Base-by-base conservation (phyloP, 2,329 filamentous ascomycete genomes). In the Aureobasidium sp. region DNA sequence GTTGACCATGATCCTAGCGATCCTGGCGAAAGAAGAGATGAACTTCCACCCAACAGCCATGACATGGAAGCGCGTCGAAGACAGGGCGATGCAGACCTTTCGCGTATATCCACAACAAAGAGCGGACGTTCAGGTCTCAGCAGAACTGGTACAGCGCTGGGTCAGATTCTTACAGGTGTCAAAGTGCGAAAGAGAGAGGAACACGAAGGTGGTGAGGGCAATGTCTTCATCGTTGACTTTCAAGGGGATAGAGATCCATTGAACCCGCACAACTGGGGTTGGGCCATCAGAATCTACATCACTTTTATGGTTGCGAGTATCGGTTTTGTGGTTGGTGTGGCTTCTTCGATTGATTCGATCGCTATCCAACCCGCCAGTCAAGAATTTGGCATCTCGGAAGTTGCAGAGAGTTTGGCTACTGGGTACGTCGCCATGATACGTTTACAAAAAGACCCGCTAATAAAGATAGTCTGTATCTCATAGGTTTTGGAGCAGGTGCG, bases 291-390 rank as follows among this genome's bases (percentile, higher is more conserved):
- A 27, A 68, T 75, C 0, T 66, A 65, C 20, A 71, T 72, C 34
- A 76, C 73, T 0, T 62, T 71, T n/a, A 65, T 72, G 46, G 70
- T 76, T 8, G 70, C 72, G 1, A 60, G 64, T 3, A 80, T 86
- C 34, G 81, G 75, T 0, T 78, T 81, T 32, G 75, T 81, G 0
- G 80, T 84, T 0, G 77, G 77, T 3, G 73, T 78, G 1, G 81
- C 82, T 0, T 81, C 79, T 4, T 78, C 81, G 0, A 82, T 85
- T 44, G 81, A 84, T 61, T 79, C 80, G 0, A 76, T 75, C 0
- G 78, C 80, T 0, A 65, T 82, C 0, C 72, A 73, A 0, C 76
- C 80, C 64, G 81, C 79, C 0, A 74, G 76, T 0, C 66, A 65
- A 24, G 76, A 77, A 0, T 79, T 83, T 48, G 73, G 76, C 0